These are phyloP conservation scores for Colletotrichum echinochloae DNA, from an alignment of 2,329 filamentous ascomycete species.

Conservation along the genomic window DNA sequence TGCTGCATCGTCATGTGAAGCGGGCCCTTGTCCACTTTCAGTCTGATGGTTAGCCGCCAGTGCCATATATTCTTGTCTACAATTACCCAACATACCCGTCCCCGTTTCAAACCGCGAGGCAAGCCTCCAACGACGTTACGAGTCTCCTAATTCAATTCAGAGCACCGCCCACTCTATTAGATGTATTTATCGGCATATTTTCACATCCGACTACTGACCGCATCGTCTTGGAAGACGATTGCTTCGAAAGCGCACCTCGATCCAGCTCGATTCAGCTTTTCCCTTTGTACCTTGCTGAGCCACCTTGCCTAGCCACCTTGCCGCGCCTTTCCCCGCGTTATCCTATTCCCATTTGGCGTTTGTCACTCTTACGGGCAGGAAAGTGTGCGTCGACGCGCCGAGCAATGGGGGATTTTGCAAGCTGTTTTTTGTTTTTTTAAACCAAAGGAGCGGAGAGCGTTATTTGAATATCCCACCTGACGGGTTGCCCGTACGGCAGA, in stretches of 20 bases:
- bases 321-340: conserved; percentile 7
- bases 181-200: conserved; percentile 40
- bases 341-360: conserved; percentile 15
- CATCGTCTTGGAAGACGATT: conserved; percentile 17
- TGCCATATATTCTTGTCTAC: conserved; percentile 28
- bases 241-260: conserved; percentile 31
- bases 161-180: conserved; percentile 34
- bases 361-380: conserved; percentile 14
- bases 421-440: too few species aligned
- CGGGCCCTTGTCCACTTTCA: background rate
- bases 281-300: conserved; percentile 26
- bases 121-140: conserved; percentile 43
- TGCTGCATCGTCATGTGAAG: conserved; percentile 65
- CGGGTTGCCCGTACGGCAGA: conserved; percentile 17
- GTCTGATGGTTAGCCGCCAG: background rate
- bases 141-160: conserved; percentile 40
- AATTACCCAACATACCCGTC: conserved; percentile 14
- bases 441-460: background rate
- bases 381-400: conserved; percentile 6
- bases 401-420: background rate
- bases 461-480: conserved; percentile 20
- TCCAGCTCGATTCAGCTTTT: conserved; percentile 32
- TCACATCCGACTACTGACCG: conserved; percentile 17
- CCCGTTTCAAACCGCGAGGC: conserved; percentile 22
- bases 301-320: too few species aligned